A percentile compares a stretch with the other conserved stretches of the same genome.
Conservation (phyloP, 1,284 basidiomycete species). For the Malassezia sp. region DNA sequence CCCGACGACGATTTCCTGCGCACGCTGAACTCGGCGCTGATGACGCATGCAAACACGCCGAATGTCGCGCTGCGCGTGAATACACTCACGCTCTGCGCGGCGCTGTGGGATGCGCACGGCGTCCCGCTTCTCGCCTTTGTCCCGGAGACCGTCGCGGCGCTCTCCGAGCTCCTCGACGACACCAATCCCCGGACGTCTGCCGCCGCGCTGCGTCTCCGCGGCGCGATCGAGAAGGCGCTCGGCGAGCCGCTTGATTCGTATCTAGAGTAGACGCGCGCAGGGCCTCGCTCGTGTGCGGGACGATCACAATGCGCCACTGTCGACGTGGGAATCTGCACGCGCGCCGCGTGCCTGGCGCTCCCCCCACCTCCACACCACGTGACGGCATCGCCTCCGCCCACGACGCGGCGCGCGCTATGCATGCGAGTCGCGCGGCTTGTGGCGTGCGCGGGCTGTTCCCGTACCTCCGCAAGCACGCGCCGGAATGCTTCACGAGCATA, state of each 20-base stretch:
- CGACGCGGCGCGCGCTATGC: no score
- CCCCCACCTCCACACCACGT: no score
- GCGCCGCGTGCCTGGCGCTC: no score
- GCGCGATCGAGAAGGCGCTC: slow-evolving; percentile 48
- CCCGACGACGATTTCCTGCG: slow-evolving; percentile 59
- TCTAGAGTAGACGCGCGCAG: slow-evolving; percentile 23
- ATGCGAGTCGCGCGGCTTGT: neutral
- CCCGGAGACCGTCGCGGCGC: slow-evolving; percentile 52
- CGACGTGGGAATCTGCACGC: no score
- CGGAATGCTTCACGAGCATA: neutral
- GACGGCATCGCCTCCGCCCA: no score
- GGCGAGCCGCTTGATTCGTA: slow-evolving; percentile 49
- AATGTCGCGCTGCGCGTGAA: slow-evolving; percentile 48
- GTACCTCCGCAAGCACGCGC: slow-evolving; percentile 2
- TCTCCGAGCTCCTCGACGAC: slow-evolving; percentile 51
- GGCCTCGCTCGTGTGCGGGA: no score
- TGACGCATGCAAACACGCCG: slow-evolving; percentile 54
- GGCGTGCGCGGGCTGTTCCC: slow-evolving; percentile 12
- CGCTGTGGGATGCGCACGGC: slow-evolving; percentile 57
- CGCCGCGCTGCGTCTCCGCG: slow-evolving; percentile 48
- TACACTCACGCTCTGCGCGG: slow-evolving; percentile 60
- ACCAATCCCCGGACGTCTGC: slow-evolving; percentile 48
- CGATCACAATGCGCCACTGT: no score
- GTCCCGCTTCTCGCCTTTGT: slow-evolving; percentile 55
- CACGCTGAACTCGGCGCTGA: slow-evolving; percentile 65